Conservation (phyloP, 805 yeast species). For the Metschnikowia shivogae region DNA sequence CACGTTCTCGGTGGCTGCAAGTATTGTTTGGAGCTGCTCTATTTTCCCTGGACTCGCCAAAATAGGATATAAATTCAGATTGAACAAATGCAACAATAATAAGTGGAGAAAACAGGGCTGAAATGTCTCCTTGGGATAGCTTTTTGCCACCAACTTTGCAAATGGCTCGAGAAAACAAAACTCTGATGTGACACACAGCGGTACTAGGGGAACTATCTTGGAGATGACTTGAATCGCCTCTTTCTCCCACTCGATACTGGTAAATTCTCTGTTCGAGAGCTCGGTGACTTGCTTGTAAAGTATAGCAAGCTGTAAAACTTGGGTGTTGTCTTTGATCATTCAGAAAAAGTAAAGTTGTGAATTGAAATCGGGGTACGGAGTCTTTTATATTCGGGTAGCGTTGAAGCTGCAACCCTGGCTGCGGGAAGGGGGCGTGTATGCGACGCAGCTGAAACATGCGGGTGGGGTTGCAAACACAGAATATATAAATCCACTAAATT, state of each 20-base stretch:
- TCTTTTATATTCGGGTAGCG: background rate
- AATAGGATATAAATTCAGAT: slow-evolving; percentile 3
- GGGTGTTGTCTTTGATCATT: slow-evolving; percentile 2
- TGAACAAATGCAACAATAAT: slow-evolving; percentile 8
- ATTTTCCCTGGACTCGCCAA: background rate
- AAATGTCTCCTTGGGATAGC: slow-evolving; percentile 2
- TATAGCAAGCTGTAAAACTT: background rate
- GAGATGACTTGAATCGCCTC: background rate
- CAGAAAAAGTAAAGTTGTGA: background rate
- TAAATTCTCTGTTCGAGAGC: background rate
- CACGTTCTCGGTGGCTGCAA: background rate
- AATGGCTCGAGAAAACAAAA: background rate
- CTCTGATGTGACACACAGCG: background rate
- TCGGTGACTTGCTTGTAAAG: slow-evolving; percentile 1
- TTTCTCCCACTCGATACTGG: background rate
- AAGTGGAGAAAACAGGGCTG: slow-evolving; percentile 6
- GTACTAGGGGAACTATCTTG: background rate
- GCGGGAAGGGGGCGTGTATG: background rate
- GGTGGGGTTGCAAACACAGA: background rate
- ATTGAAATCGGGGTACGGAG: no score
- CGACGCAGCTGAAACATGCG: background rate
- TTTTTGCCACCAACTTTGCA: slow-evolving; percentile 3
- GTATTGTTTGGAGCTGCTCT: background rate
- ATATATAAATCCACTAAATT: background rate
- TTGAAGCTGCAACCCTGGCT: background rate